Evolutionary conservation across 805 yeast species (phyloP).

Genomic region (Hanseniaspora singularis): DNA sequence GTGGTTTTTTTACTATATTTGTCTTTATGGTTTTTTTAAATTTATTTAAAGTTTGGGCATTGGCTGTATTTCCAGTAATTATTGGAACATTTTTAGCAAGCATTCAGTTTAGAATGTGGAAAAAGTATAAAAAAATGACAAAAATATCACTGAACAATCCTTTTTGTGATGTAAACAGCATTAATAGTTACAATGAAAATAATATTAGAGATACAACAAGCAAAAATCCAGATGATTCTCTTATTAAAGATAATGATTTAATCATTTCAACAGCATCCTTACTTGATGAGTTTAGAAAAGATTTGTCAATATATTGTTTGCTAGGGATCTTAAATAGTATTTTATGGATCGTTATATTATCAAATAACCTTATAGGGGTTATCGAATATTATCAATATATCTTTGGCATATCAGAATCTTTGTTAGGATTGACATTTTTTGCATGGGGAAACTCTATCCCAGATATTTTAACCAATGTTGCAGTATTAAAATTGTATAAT

Average conservation of each 20-base stretch:
- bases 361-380: constrained; percentile 28
- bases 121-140: constrained; percentile 18
- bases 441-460: constrained; percentile 93
- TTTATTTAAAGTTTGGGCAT: constrained; percentile 11
- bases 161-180: constrained; percentile 13
- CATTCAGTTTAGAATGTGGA: constrained; percentile 17
- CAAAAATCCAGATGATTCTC: constrained; percentile 16
- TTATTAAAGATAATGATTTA: not conserved
- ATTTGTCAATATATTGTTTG: constrained; percentile 15
- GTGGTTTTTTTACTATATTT: constrained; percentile 25
- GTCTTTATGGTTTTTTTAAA: constrained; percentile 21
- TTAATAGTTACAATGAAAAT: constrained; percentile 14
- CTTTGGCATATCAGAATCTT: constrained; percentile 54
- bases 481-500: constrained; percentile 51
- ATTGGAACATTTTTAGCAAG: constrained; percentile 16
- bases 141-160: constrained; percentile 22
- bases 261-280: not conserved
- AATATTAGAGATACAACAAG: constrained; percentile 18
- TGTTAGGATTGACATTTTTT: constrained; percentile 81
- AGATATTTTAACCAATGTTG: constrained; percentile 74
- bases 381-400: constrained; percentile 27
- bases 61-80: constrained; percentile 18
- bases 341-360: constrained; percentile 27
- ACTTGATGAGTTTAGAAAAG: constrained; percentile 14
- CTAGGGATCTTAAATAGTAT: constrained; percentile 27